Evolutionary conservation across 768 basidiomycete genomes (phyloP).

Genomic region (Cytidiella melzeri): DNA sequence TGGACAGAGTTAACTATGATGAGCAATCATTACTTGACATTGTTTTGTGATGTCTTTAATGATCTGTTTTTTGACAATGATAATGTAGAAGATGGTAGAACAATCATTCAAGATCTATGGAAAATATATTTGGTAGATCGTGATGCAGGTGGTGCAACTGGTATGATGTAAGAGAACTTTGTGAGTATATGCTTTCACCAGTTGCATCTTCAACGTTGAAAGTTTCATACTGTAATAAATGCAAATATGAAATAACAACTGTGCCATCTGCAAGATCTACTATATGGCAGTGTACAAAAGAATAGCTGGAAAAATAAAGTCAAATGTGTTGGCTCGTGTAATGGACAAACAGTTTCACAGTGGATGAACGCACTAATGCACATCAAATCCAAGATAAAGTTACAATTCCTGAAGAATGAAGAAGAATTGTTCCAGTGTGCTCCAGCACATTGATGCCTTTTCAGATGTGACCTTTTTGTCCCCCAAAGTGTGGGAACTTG

Average conservation of each 20-base stretch:
- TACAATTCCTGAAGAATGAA: too few species aligned
- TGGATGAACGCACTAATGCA: not conserved
- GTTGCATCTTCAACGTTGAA: not conserved
- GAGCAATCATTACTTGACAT: not conserved
- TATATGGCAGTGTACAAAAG: conserved; percentile 18
- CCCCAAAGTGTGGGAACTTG: too few species aligned
- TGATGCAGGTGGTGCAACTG: not conserved
- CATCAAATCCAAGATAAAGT: not conserved
- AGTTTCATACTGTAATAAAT: not conserved
- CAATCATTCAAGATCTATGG: not conserved
- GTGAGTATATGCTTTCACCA: not conserved
- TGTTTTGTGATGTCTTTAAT: not conserved
- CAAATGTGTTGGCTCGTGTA: not conserved
- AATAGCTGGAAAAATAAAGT: not conserved
- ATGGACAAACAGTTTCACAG: not conserved
- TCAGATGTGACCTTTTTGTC: too few species aligned
- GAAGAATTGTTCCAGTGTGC: too few species aligned
- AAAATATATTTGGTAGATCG: not conserved
- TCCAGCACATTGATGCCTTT: too few species aligned
- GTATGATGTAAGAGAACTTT: conserved; percentile 2
- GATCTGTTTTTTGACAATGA: not conserved
- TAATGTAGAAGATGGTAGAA: not conserved
- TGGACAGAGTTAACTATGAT: not conserved
- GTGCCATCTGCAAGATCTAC: not conserved
- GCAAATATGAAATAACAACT: conserved; percentile 3